Conservation (phyloP, 495 filamentous ascomycete species). For the Penicillium nucicola region DNA sequence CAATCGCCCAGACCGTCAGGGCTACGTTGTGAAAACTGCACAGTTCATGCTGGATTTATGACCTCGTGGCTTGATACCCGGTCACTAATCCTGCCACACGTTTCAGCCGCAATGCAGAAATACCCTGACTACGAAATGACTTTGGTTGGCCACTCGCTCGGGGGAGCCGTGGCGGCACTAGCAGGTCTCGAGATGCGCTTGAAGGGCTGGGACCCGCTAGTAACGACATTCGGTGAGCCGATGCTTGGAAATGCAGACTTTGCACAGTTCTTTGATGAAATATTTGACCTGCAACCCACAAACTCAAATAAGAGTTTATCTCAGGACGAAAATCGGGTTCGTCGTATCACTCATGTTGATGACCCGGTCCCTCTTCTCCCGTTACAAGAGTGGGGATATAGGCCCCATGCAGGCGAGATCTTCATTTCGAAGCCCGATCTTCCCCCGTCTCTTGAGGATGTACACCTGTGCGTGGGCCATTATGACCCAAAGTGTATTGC, state of each 20-base stretch:
- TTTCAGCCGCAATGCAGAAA: constrained; percentile 48
- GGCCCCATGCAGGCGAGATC: constrained; percentile 79
- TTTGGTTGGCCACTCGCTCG: constrained; percentile 86
- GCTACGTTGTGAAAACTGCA: constrained; percentile 70
- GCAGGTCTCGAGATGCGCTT: constrained; percentile 73
- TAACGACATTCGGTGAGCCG: constrained; percentile 95
- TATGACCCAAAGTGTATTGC: constrained; percentile 69
- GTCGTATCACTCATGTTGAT: constrained; percentile 77
- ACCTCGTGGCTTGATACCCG: constrained; percentile 75
- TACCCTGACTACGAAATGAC: constrained; percentile 71
- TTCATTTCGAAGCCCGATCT: constrained; percentile 72
- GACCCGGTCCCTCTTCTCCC: constrained; percentile 92
- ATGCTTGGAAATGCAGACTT: constrained; percentile 75
- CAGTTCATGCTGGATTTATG: constrained; percentile 88
- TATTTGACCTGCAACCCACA: constrained; percentile 50
- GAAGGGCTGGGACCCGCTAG: constrained; percentile 64
- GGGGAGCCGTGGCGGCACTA: constrained; percentile 86
- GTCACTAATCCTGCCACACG: constrained; percentile 55
- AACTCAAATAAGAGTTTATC: too few species aligned
- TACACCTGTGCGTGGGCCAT: constrained; percentile 68
- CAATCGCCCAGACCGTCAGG: not conserved
- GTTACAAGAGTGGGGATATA: constrained; percentile 81
- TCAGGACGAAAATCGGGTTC: constrained; percentile 42
- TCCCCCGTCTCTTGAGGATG: constrained; percentile 61
- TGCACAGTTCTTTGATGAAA: constrained; percentile 60